Percentiles rank a stretch among this genome's conserved stretches.
Evolutionary conservation across 1,284 basidiomycete genomes (phyloP).

Genomic region (Vanrija sp.): DNA sequence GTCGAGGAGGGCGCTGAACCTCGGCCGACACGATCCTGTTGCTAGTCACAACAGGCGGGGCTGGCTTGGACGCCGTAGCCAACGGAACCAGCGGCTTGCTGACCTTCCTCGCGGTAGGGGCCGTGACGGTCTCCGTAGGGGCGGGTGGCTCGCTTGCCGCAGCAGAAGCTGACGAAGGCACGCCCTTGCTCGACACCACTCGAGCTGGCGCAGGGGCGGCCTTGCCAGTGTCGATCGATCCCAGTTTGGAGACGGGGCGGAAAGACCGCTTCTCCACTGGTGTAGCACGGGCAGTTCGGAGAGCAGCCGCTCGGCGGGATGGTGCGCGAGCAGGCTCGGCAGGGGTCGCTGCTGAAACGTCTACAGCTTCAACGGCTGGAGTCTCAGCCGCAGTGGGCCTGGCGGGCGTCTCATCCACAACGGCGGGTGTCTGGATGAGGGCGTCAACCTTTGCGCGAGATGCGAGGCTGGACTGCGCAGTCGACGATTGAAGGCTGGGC

Average conservation of each 20-base stretch:
- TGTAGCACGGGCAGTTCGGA: neutral
- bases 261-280: constrained; percentile 15
- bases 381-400: neutral
- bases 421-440: neutral
- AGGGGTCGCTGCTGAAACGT: neutral
- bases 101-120: neutral
- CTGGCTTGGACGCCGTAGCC: constrained; percentile 1
- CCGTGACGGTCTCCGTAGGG: neutral
- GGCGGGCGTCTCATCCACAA: neutral
- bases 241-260: constrained; percentile 8
- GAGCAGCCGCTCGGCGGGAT: neutral
- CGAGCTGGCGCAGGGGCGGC: constrained; percentile 14
- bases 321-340: neutral
- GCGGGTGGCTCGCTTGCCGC: neutral
- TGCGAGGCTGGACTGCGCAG: no score
- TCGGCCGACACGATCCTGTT: constrained; percentile 3
- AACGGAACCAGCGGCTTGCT: constrained; percentile 9
- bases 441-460: no score
- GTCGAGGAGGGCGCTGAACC: no score
- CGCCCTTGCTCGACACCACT: neutral
- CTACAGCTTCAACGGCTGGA: neutral
- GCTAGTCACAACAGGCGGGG: constrained; percentile 4
- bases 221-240: constrained; percentile 1
- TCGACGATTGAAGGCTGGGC: no score
- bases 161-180: neutral